phyloP scores from a whole-genome alignment of 306 rosid genomes.

The Chamaecrista fasciculata region DNA sequence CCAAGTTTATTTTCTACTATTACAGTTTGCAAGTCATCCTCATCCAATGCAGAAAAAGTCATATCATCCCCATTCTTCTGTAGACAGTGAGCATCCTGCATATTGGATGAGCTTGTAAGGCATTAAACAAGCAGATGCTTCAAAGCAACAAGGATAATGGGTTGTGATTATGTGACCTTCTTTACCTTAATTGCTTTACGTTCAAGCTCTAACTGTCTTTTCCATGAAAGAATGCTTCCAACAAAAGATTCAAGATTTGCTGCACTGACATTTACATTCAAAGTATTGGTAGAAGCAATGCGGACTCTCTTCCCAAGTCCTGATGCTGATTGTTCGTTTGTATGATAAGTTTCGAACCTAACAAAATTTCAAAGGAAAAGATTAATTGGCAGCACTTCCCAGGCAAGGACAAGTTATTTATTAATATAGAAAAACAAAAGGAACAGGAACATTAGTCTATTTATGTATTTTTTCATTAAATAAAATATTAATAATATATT shows the following conservation, averaged over 20 bases:
- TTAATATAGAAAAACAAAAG: slow-evolving; percentile 18
- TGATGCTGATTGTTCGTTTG: slow-evolving; percentile 50
- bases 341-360: slow-evolving; percentile 89
- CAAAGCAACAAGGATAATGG: slow-evolving; percentile 26
- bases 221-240: slow-evolving; percentile 85
- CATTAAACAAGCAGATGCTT: slow-evolving; percentile 15
- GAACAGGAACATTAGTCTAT: background rate
- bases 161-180: slow-evolving; percentile 45
- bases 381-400: slow-evolving; percentile 14
- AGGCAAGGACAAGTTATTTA: slow-evolving; percentile 15
- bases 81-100: slow-evolving; percentile 66
- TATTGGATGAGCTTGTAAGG: slow-evolving; percentile 27
- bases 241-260: slow-evolving; percentile 75
- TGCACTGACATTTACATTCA: slow-evolving; percentile 88
- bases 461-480: slow-evolving; percentile 7
- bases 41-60: slow-evolving; percentile 85
- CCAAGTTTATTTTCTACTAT: slow-evolving; percentile 89
- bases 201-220: slow-evolving; percentile 85
- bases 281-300: slow-evolving; percentile 79
- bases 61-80: slow-evolving; percentile 47
- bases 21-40: slow-evolving; percentile 90
- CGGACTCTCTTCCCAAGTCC: slow-evolving; percentile 83
- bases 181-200: slow-evolving; percentile 65
- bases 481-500: background rate
- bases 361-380: slow-evolving; percentile 34